These are phyloP conservation scores for Trichoderma sp. DNA, from an alignment of 2,329 filamentous ascomycete species.

Conservation along the genomic window DNA sequence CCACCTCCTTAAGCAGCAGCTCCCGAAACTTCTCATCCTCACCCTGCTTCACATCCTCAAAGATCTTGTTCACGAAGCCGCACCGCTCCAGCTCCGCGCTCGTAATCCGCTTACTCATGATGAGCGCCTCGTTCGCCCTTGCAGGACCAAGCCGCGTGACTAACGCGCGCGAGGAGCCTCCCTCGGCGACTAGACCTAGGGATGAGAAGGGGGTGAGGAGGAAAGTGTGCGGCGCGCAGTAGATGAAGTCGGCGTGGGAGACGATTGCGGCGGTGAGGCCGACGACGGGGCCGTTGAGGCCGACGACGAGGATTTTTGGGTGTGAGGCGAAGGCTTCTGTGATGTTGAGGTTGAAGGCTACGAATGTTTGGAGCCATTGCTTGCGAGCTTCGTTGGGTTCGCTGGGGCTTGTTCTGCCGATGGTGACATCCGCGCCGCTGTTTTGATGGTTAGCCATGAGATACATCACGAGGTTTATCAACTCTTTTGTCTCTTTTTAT, in stretches of 20 bases:
- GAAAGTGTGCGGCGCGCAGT: conserved; percentile 76
- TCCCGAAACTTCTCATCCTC: conserved; percentile 68
- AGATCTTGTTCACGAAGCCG: conserved; percentile 85
- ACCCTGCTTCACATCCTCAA: conserved; percentile 55
- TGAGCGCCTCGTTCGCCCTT: conserved; percentile 86
- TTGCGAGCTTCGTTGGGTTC: conserved; percentile 40
- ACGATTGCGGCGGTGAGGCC: conserved; percentile 83
- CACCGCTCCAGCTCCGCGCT: conserved; percentile 69
- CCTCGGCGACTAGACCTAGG: conserved; percentile 86
- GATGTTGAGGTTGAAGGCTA: conserved; percentile 82
- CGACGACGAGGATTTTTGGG: conserved; percentile 87
- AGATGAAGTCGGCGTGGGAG: conserved; percentile 87
- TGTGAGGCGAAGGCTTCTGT: conserved; percentile 90
- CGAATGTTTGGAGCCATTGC: conserved; percentile 68
- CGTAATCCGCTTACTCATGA: conserved; percentile 79
- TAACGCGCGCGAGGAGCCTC: conserved; percentile 74
- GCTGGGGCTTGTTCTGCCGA: conserved; percentile 43
- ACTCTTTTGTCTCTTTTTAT: neutral
- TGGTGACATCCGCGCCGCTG: conserved; percentile 76
- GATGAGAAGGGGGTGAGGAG: conserved; percentile 89
- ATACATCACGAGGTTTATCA: neutral
- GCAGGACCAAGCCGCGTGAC: conserved; percentile 75
- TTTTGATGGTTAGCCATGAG: neutral
- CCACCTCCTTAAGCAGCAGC: conserved; percentile 73
- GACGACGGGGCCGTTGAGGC: conserved; percentile 87